Evolutionary conservation across 164 flowering plant species (phyloP).

Genomic region (Annona squamosa): DNA sequence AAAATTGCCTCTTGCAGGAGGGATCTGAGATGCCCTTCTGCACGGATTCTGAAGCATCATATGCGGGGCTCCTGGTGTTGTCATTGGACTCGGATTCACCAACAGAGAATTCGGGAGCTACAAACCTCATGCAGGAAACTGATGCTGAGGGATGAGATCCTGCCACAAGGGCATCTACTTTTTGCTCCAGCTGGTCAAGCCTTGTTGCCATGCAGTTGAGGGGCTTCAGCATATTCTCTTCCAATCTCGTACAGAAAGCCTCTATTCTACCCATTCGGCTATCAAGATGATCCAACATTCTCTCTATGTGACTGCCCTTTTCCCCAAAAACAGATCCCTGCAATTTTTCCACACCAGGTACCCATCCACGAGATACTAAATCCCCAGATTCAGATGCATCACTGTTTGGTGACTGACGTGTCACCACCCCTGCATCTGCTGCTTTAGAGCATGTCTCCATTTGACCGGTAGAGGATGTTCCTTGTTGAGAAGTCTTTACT

Average conservation of each 20-base stretch:
- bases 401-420: not conserved
- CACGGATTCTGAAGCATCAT: constrained; percentile 18
- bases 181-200: constrained; percentile 60
- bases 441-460: constrained; percentile 13
- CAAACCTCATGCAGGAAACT: constrained; percentile 29
- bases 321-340: constrained; percentile 10
- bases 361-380: constrained; percentile 10
- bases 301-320: constrained; percentile 29
- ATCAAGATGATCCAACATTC: constrained; percentile 54
- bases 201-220: constrained; percentile 57
- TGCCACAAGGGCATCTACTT: constrained; percentile 43
- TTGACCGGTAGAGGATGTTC: constrained; percentile 11
- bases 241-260: constrained; percentile 54
- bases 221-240: constrained; percentile 74
- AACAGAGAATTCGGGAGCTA: constrained; percentile 35
- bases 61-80: constrained; percentile 14
- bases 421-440: constrained; percentile 3
- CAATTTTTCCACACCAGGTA: constrained; percentile 17
- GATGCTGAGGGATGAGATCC: constrained; percentile 23
- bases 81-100: constrained; percentile 35
- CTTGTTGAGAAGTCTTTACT: constrained; percentile 12
- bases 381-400: constrained; percentile 6
- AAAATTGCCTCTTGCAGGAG: constrained; percentile 11
- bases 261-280: constrained; percentile 62
- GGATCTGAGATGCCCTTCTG: constrained; percentile 11